Percentiles rank a stretch among this genome's conserved stretches.
phyloP scores from a whole-genome alignment of 2,329 filamentous ascomycete species.

The Diaporthe eres region DNA sequence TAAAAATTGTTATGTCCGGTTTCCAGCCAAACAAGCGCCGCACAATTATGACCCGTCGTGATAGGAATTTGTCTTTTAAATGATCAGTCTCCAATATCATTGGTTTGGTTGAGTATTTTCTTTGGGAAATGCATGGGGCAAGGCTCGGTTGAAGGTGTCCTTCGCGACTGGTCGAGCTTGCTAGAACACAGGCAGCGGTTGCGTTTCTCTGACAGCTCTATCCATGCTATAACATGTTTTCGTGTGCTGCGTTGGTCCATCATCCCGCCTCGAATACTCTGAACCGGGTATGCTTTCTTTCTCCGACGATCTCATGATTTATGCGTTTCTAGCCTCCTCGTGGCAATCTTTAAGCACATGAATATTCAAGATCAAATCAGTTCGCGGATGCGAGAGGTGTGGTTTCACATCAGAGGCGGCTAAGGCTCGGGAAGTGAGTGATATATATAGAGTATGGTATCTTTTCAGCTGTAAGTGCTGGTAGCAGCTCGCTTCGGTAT shows the following conservation, averaged over 20 bases:
- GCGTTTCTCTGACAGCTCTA: background rate
- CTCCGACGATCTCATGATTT: background rate
- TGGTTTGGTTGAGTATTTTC: too few species aligned
- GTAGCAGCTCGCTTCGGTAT: background rate
- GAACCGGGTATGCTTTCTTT: background rate
- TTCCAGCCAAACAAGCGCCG: background rate
- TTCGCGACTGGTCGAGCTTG: constrained; percentile 14
- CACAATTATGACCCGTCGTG: background rate
- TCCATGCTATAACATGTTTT: background rate
- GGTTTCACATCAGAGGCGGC: background rate
- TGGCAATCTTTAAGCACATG: background rate
- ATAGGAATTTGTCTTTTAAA: too few species aligned
- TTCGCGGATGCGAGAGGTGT: background rate
- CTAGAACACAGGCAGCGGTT: background rate
- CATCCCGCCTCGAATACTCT: background rate
- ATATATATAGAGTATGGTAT: background rate
- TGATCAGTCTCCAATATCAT: background rate
- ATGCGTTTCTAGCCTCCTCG: background rate
- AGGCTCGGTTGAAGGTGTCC: background rate
- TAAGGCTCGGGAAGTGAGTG: background rate
- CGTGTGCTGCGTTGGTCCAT: background rate
- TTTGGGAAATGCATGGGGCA: background rate
- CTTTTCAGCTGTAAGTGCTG: background rate
- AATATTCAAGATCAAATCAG: background rate
- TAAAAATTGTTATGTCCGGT: constrained; percentile 3